phyloP scores from a whole-genome alignment of 768 basidiomycete genomes.

The Roridomyces roridus region DNA sequence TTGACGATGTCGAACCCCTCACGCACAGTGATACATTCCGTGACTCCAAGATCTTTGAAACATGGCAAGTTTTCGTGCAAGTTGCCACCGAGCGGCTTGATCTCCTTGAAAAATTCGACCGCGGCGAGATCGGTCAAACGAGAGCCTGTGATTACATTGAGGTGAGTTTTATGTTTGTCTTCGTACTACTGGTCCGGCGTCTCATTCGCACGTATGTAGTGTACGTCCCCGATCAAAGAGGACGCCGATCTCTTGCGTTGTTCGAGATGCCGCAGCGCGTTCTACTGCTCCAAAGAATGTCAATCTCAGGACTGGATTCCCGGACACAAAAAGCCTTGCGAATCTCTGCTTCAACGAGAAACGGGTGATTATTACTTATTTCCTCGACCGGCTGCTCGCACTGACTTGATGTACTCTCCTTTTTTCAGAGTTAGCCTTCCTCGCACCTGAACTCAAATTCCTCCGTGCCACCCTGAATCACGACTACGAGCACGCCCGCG shows the following conservation, averaged over 20 bases:
- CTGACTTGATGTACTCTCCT: too few relatives aligned
- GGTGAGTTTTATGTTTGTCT: not conserved
- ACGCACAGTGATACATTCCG: not conserved
- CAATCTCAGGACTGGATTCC: conserved; percentile 10
- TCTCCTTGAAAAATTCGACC: conserved; percentile 1
- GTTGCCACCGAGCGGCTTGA: too few relatives aligned
- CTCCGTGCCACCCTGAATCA: conserved; percentile 5
- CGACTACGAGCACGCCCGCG: conserved; percentile 1
- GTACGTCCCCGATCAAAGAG: too few relatives aligned
- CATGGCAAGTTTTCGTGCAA: not conserved
- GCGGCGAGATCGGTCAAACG: not conserved
- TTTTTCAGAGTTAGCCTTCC: not conserved
- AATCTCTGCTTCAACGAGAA: not conserved
- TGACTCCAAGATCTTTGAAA: not conserved
- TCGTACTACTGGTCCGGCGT: too few relatives aligned
- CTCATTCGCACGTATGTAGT: too few relatives aligned
- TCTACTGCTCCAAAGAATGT: conserved; percentile 11
- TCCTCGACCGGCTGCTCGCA: too few relatives aligned
- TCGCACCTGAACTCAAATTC: not conserved
- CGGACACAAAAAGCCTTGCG: conserved; percentile 3
- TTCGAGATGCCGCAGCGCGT: too few relatives aligned
- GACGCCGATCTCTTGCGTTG: not conserved
- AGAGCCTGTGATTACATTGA: conserved; percentile 8
- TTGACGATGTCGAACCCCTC: conserved; percentile 1
- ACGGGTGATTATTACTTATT: too few relatives aligned